phyloP scores from a whole-genome alignment of 2,329 filamentous ascomycete species.

The Juglanconis sp. region DNA sequence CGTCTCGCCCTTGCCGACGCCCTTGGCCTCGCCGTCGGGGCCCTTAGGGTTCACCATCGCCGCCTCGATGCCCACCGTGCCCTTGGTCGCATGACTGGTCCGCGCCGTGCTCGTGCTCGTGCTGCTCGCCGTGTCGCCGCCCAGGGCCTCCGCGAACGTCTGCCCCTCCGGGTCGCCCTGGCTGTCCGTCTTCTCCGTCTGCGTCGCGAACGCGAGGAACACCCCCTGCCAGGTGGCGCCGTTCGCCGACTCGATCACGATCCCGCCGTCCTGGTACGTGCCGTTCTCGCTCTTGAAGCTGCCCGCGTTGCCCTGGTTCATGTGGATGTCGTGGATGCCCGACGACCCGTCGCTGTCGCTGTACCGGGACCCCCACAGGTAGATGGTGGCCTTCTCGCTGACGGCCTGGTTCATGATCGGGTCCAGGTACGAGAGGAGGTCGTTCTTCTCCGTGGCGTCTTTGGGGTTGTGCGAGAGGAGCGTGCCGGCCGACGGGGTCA shows the following conservation, averaged over 20 bases:
- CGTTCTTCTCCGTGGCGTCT: slow-evolving; percentile 17
- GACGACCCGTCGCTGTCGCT: slow-evolving; percentile 30
- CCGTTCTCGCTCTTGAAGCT: slow-evolving; percentile 28
- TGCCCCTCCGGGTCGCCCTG: slow-evolving; percentile 20
- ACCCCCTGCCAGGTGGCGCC: slow-evolving; percentile 34
- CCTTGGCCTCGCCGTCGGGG: slow-evolving; percentile 15
- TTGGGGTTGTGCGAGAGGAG: slow-evolving; percentile 16
- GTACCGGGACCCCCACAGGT: slow-evolving; percentile 35
- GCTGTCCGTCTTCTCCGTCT: slow-evolving; percentile 33
- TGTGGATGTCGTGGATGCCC: slow-evolving; percentile 40
- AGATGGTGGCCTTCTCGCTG: slow-evolving; percentile 31
- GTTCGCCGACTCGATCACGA: slow-evolving; percentile 33
- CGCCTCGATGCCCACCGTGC: slow-evolving; percentile 19
- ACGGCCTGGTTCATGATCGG: slow-evolving; percentile 34
- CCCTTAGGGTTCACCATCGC: slow-evolving; percentile 23
- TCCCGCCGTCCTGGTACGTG: slow-evolving; percentile 33
- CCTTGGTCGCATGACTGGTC: slow-evolving; percentile 1
- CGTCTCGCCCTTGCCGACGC: slow-evolving; percentile 17
- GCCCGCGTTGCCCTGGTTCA: slow-evolving; percentile 26
- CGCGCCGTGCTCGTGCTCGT: not conserved
- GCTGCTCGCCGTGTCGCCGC: slow-evolving; percentile 2
- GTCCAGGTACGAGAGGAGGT: slow-evolving; percentile 32
- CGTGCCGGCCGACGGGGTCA: slow-evolving; percentile 22
- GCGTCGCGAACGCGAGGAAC: slow-evolving; percentile 36
- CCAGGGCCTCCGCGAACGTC: slow-evolving; percentile 20